Conservation (phyloP, 2,329 filamentous ascomycete genomes). For the Coleophoma eucalyptorum region DNA sequence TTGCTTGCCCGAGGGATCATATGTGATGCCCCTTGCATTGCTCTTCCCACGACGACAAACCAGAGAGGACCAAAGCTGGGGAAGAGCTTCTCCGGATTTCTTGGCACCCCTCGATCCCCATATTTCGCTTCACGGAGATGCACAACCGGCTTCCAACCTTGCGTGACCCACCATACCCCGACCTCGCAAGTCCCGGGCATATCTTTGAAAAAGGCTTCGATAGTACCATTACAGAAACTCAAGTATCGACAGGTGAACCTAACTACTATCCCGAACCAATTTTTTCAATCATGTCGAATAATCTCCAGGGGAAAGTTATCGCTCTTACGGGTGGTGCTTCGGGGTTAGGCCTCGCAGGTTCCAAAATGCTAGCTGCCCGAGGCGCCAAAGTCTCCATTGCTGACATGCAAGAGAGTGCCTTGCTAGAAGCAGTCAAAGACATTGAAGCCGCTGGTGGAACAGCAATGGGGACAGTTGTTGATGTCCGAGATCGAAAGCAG, state of each 20-base stretch:
- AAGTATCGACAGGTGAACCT: background rate
- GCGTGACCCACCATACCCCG: background rate
- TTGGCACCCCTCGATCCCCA: background rate
- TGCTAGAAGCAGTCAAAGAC: slow-evolving; percentile 9
- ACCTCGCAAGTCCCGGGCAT: too few species aligned
- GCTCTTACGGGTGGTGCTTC: slow-evolving; percentile 75
- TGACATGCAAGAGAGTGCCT: slow-evolving; percentile 6
- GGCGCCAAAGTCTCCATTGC: slow-evolving; percentile 8
- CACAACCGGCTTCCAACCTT: background rate
- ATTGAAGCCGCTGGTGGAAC: slow-evolving; percentile 4
- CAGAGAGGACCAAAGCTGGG: background rate
- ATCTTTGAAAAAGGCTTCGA: too few species aligned
- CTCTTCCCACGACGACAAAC: too few species aligned
- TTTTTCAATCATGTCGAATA: background rate
- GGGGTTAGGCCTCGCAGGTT: slow-evolving; percentile 70
- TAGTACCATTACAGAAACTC: too few species aligned
- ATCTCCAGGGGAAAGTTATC: slow-evolving; percentile 44
- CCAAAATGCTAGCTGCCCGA: slow-evolving; percentile 35
- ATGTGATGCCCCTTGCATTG: too few species aligned
- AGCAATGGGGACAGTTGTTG: slow-evolving; percentile 12
- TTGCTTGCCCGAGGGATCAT: too few species aligned
- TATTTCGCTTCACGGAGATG: background rate
- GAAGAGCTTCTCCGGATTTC: background rate
- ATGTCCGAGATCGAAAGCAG: slow-evolving; percentile 20
- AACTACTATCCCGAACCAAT: background rate